Percentiles rank a stretch among this genome's conserved stretches.
Conservation (phyloP, 805 yeast genomes). For the Metschnikowia amazonensis region DNA sequence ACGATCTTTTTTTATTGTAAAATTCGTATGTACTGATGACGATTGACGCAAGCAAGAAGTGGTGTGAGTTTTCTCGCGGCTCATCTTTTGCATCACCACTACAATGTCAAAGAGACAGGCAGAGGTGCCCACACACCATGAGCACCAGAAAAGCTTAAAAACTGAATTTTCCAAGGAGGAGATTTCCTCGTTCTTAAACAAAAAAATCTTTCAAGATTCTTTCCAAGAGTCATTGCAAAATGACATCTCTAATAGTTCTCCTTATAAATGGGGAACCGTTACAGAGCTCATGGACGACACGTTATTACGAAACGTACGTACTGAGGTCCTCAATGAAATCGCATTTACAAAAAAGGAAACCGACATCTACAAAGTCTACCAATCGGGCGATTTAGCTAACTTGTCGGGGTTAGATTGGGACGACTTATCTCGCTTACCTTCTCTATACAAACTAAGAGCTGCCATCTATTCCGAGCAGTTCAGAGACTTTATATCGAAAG, state of each 20-base stretch:
- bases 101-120: conserved; percentile 16
- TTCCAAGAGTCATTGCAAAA: conserved; percentile 39
- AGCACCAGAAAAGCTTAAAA: conserved; percentile 7
- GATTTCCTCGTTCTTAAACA: conserved; percentile 42
- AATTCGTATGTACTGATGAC: not conserved
- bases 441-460: conserved; percentile 71
- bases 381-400: conserved; percentile 89
- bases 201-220: conserved; percentile 43
- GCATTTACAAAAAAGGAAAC: conserved; percentile 95
- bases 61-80: conserved; percentile 7
- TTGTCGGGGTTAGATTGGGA: conserved; percentile 77
- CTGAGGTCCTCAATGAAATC: conserved; percentile 76
- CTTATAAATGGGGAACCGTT: conserved; percentile 90
- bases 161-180: conserved; percentile 29
- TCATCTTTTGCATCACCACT: conserved; percentile 3
- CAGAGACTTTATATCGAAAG: conserved; percentile 68
- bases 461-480: conserved; percentile 86
- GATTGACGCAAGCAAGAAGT: not conserved
- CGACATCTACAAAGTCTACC: conserved; percentile 90
- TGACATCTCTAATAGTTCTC: conserved; percentile 55
- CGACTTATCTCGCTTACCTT: conserved; percentile 70
- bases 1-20: too few species aligned
- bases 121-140: not conserved
- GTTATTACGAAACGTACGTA: conserved; percentile 71
- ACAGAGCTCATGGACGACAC: conserved; percentile 69